Base-by-base conservation (phyloP, 2,329 filamentous ascomycete species). In the Arthroderma sp. region DNA sequence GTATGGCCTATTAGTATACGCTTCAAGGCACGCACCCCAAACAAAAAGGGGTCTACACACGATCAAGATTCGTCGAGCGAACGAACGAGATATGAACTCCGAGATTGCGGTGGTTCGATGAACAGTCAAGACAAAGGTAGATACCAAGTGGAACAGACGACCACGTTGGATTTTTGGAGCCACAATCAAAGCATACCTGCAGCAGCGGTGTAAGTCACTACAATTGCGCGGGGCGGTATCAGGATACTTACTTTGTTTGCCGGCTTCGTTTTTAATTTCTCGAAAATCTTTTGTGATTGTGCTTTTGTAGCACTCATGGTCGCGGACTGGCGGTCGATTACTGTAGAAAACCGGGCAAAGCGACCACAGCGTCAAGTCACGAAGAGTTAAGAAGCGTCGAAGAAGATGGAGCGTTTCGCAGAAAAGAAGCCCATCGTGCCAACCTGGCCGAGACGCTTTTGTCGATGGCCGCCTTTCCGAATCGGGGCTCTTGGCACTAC, bases 11-110 rank as follows among this genome's bases (percentile, higher is more conserved):
- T 63, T 51, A 61, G 57, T 40, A 38, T 46, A 41, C 22, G 27
- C 34, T n/a, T 30, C 10, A 46, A 46, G 43, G 36, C 33, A 33
- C 9, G 42, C 29, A 32, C 36, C 30, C 15, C 15, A 22, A 22
- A 22, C 15, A 22, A 22, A 22, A 22, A 22, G 1, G 15, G 45
- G 48, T 29, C 61, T 57, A 72, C 86, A 62, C 84, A 96, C 89
- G 87, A 66, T 98, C 91, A 65, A 98, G 83, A 66, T 95, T 95
- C 50, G 89, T 96, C 50, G 89, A 96, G 59, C 91, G 83, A 58
- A 98, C 91, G 72, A 98, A 98, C 56, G 89, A 95, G 68, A 98
- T 95, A 68, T 98, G 91, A 49, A 96, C 89, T 66, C 91, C 91
- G 58, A 98, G 80, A 66, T 96, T 96, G 57, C 91, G 83, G 68